phyloP scores from a whole-genome alignment of 192 early-diverging fungal genomes.

The Obelidium mucronatum region DNA sequence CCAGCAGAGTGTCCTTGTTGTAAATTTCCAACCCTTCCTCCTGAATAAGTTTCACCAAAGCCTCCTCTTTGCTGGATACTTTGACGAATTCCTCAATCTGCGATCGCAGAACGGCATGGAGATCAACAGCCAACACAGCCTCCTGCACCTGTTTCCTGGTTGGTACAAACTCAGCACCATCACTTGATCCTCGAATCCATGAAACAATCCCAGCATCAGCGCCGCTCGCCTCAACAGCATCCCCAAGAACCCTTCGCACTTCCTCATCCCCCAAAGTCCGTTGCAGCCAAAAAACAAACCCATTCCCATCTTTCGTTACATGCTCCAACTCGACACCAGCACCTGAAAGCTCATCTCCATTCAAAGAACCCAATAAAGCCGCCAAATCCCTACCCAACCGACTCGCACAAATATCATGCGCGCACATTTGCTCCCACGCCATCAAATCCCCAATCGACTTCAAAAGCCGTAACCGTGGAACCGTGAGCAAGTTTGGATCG shows the following conservation, averaged over 20 bases:
- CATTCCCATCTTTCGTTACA: conserved; percentile 32
- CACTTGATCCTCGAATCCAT: not conserved
- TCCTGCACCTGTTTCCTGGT: conserved; percentile 9
- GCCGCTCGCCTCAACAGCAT: not conserved
- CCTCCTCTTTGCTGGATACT: conserved; percentile 7
- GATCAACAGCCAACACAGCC: conserved; percentile 6
- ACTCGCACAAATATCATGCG: conserved; percentile 47
- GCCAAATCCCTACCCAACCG: conserved; percentile 47
- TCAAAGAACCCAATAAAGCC: not conserved
- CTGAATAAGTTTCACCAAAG: conserved; percentile 6
- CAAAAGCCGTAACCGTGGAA: conserved; percentile 32
- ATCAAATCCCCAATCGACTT: conserved; percentile 38
- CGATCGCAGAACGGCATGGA: conserved; percentile 13
- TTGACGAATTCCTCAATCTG: conserved; percentile 34
- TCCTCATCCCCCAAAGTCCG: conserved; percentile 6
- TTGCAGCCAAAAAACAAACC: conserved; percentile 37
- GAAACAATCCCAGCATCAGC: not conserved
- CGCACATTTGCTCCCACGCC: conserved; percentile 54
- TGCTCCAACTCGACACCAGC: conserved; percentile 11
- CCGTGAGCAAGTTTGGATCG: conserved; percentile 40
- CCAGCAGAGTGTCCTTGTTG: conserved; percentile 23
- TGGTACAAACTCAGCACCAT: not conserved
- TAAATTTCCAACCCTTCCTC: conserved; percentile 32
- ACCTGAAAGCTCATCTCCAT: not conserved
- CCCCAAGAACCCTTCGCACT: not conserved